These are phyloP conservation scores for Rosa hybrid DNA, from an alignment of 331 rosid species.

Conservation along the genomic window DNA sequence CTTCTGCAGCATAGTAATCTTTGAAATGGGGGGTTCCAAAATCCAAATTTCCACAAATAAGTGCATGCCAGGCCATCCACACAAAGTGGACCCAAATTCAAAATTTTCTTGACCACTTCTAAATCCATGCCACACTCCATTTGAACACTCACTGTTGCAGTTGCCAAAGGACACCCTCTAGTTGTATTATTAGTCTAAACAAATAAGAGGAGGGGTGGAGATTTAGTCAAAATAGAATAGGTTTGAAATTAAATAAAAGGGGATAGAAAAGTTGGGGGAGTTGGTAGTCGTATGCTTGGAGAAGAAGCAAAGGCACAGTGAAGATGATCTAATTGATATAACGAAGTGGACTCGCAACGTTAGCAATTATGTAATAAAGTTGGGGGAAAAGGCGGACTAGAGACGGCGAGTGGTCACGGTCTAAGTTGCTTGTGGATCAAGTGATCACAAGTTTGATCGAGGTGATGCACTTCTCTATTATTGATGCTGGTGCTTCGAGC, in stretches of 20 bases:
- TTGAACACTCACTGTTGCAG: background rate
- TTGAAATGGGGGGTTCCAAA: background rate
- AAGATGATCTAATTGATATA: background rate
- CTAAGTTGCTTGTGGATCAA: constrained; percentile 49
- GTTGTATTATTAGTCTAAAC: background rate
- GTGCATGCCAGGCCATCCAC: constrained; percentile 6
- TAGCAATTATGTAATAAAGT: constrained; percentile 21
- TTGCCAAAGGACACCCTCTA: constrained; percentile 9
- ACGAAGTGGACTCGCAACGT: constrained; percentile 20
- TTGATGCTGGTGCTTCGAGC: background rate
- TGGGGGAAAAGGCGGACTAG: background rate
- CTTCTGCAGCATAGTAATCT: background rate
- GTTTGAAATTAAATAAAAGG: background rate
- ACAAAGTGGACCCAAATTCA: constrained; percentile 4
- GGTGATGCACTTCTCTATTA: background rate
- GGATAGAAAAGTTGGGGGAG: constrained; percentile 28
- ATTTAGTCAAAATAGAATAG: constrained; percentile 1
- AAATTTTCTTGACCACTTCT: background rate
- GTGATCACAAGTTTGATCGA: constrained; percentile 24
- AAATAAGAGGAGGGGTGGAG: background rate
- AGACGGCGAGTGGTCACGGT: constrained; percentile 7
- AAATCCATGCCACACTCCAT: background rate
- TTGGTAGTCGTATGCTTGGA: constrained; percentile 49
- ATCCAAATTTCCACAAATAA: background rate
- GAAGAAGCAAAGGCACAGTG: constrained; percentile 49